Evolutionary conservation across 768 basidiomycete species (phyloP).

Genomic region (Leucosporidium yakuticum): DNA sequence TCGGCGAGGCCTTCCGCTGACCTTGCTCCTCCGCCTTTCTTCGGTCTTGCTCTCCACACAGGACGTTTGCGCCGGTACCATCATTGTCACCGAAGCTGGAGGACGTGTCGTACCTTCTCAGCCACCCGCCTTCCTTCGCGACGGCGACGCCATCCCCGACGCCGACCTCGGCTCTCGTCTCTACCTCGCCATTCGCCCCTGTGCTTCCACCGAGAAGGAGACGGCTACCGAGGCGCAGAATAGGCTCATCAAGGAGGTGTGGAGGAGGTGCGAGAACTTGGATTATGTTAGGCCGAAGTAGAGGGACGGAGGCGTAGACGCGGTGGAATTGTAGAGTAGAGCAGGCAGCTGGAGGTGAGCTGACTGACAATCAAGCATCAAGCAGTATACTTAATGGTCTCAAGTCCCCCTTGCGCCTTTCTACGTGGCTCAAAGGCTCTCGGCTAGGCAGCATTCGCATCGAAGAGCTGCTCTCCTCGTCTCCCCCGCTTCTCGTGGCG

Average conservation of each 20-base stretch:
- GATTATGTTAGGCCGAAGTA: constrained; percentile 35
- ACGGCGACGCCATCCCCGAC: constrained; percentile 11
- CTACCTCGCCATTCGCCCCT: constrained; percentile 36
- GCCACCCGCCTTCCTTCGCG: constrained; percentile 5
- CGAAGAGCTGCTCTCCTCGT: too few species aligned
- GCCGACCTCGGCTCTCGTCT: constrained; percentile 35
- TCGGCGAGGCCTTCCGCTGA: background rate
- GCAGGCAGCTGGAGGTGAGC: too few species aligned
- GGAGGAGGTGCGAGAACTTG: constrained; percentile 26
- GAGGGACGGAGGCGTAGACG: background rate
- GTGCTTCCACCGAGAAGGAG: constrained; percentile 22
- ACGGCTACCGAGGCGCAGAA: constrained; percentile 29
- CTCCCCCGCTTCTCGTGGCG: too few species aligned
- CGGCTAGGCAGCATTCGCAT: too few species aligned
- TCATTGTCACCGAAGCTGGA: constrained; percentile 31
- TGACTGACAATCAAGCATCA: too few species aligned
- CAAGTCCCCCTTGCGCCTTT: too few species aligned
- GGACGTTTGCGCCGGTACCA: constrained; percentile 32
- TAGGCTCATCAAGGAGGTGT: constrained; percentile 30
- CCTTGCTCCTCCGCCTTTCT: background rate
- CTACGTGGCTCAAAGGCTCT: too few species aligned
- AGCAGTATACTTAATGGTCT: too few species aligned
- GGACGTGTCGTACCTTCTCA: constrained; percentile 32
- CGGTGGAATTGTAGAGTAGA: too few species aligned
- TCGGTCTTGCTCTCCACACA: background rate